Conservation (phyloP, 1,284 basidiomycete species). For the Austroboletus novae-zelandiae region DNA sequence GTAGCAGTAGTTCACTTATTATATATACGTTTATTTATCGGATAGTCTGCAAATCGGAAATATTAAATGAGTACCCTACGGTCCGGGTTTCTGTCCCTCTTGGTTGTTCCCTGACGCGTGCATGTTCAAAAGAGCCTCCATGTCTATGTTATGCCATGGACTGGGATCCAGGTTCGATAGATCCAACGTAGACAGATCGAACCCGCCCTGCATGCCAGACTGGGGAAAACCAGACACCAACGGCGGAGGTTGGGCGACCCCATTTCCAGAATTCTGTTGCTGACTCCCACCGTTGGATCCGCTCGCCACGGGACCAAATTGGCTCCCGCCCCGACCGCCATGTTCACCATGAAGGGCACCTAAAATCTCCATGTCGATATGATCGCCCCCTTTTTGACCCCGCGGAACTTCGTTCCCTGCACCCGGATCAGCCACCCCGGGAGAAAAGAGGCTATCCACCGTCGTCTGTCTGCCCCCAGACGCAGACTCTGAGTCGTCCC, state of each 20-base stretch:
- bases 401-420: slow-evolving; percentile 15
- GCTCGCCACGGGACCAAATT: slow-evolving; percentile 24
- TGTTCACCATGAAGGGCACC: slow-evolving; percentile 24
- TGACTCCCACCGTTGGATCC: slow-evolving; percentile 12
- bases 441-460: slow-evolving; percentile 49
- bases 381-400: slow-evolving; percentile 11
- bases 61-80: slow-evolving; percentile 8
- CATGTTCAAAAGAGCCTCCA: slow-evolving; percentile 32
- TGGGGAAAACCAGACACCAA: slow-evolving; percentile 38
- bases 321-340: slow-evolving; percentile 13
- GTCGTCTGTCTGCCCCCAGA: slow-evolving; percentile 31
- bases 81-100: slow-evolving; percentile 27
- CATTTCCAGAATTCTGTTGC: slow-evolving; percentile 21
- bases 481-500: slow-evolving; percentile 38
- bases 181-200: slow-evolving; percentile 43
- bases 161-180: slow-evolving; percentile 40
- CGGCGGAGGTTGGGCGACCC: slow-evolving; percentile 34
- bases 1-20: slow-evolving; percentile 1
- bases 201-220: slow-evolving; percentile 24
- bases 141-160: slow-evolving; percentile 36
- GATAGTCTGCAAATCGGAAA: not conserved
- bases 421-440: slow-evolving; percentile 23
- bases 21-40: slow-evolving; percentile 6
- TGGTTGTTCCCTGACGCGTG: slow-evolving; percentile 19
- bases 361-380: slow-evolving; percentile 32